Conservation (phyloP, 257 asterid species). For the Paraleonurus japonicus region DNA sequence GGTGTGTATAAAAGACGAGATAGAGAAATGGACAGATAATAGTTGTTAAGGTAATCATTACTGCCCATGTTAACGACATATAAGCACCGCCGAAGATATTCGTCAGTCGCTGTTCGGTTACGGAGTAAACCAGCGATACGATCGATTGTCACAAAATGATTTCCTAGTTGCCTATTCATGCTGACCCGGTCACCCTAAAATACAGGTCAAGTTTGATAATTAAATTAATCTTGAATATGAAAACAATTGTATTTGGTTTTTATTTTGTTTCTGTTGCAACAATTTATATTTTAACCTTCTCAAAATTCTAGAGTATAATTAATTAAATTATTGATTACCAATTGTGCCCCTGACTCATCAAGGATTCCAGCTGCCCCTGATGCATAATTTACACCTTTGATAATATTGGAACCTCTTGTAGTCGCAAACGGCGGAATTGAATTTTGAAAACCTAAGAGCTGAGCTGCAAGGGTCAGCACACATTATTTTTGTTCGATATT, state of each 20-base stretch:
- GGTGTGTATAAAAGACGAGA: slow-evolving; percentile 34
- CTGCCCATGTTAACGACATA: slow-evolving; percentile 55
- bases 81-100: slow-evolving; percentile 39
- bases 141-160: slow-evolving; percentile 22
- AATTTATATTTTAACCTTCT: too few relatives aligned
- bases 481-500: neutral
- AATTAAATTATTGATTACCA: slow-evolving; percentile 26
- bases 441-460: slow-evolving; percentile 35
- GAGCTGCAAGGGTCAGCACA: slow-evolving; percentile 31
- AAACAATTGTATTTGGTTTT: neutral
- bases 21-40: slow-evolving; percentile 23
- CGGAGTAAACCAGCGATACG: slow-evolving; percentile 12
- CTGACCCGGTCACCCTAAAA: slow-evolving; percentile 36
- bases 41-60: slow-evolving; percentile 64
- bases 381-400: slow-evolving; percentile 62
- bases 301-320: neutral
- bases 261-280: too few relatives aligned
- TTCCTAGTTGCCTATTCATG: slow-evolving; percentile 28
- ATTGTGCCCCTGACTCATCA: slow-evolving; percentile 28
- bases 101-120: neutral
- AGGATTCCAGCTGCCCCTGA: slow-evolving; percentile 69
- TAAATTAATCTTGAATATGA: neutral
- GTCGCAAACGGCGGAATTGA: slow-evolving; percentile 44
- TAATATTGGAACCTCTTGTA: slow-evolving; percentile 25
- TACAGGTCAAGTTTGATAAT: neutral